Evolutionary conservation across 768 basidiomycete species (phyloP).

Genomic region (Strobilomyces dryophilus): DNA sequence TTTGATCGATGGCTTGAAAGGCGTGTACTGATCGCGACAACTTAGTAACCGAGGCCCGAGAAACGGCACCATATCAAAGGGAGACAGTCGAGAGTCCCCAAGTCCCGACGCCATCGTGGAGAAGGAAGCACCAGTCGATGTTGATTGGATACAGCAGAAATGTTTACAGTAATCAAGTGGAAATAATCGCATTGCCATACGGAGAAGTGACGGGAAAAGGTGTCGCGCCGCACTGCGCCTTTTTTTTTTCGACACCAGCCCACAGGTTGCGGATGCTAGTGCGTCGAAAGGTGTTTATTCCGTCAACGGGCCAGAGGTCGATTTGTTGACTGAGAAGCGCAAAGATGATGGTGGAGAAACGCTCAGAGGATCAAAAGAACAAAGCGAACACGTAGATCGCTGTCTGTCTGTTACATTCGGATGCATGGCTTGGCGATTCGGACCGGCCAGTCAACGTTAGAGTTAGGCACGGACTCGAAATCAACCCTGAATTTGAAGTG

Average conservation of each 20-base stretch:
- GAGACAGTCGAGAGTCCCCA: not conserved
- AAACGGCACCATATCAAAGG: not conserved
- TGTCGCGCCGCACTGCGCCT: not conserved
- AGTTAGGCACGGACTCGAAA: no score
- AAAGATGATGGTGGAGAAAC: no score
- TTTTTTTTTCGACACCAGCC: not conserved
- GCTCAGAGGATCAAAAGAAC: not conserved
- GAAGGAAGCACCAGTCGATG: conserved; percentile 7
- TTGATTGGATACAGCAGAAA: not conserved
- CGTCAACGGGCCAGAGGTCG: no score
- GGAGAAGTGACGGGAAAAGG: not conserved
- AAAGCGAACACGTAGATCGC: not conserved
- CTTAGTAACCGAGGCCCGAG: not conserved
- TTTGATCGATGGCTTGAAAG: no score
- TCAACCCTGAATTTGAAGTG: not conserved
- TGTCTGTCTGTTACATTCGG: not conserved
- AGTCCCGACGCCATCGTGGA: conserved; percentile 10
- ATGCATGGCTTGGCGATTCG: not conserved
- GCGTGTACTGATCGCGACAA: not conserved
- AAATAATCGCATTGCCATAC: not conserved
- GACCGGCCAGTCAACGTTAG: not conserved
- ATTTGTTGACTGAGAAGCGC: no score
- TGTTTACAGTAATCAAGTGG: not conserved
- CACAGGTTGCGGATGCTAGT: no score
- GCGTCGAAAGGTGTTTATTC: no score